These are phyloP conservation scores for Neckera pumila DNA, from an alignment of 225 moss, liverwort and hornwort genomes.

Conservation along the genomic window DNA sequence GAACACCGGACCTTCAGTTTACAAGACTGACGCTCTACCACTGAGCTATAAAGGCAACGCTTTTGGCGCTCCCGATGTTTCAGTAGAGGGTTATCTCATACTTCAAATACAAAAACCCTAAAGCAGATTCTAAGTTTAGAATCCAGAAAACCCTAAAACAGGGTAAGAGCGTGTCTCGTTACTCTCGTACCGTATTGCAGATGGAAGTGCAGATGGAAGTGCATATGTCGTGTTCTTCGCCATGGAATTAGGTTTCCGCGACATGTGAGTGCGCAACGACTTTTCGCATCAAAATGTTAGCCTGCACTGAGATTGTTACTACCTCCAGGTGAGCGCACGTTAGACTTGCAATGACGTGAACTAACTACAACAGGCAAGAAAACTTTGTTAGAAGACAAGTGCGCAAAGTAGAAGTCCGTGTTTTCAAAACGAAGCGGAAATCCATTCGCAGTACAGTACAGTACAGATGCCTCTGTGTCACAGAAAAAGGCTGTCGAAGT, in stretches of 20 bases:
- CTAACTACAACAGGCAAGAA: neutral
- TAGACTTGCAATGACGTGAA: neutral
- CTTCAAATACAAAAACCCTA: neutral
- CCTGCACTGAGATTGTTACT: neutral
- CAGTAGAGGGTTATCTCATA: accelerated
- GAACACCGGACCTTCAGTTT: constrained; percentile 95
- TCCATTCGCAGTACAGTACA: neutral
- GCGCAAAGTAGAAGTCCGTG: neutral
- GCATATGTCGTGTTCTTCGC: neutral
- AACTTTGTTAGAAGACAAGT: too few species aligned
- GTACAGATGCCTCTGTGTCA: neutral
- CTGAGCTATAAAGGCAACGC: constrained; percentile 73
- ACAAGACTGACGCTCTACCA: constrained; percentile 98
- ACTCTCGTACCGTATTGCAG: neutral
- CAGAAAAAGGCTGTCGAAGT: neutral
- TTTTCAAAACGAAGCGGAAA: neutral
- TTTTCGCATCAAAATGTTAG: neutral
- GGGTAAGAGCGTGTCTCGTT: neutral
- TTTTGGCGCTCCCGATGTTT: neutral
- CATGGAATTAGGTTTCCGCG: neutral
- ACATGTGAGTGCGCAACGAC: neutral
- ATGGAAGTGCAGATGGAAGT: neutral
- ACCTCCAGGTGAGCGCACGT: neutral
- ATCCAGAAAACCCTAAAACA: neutral
- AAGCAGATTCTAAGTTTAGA: too few species aligned